phyloP scores from a whole-genome alignment of 768 basidiomycete genomes.

The Rhizopogon vinicolor region DNA sequence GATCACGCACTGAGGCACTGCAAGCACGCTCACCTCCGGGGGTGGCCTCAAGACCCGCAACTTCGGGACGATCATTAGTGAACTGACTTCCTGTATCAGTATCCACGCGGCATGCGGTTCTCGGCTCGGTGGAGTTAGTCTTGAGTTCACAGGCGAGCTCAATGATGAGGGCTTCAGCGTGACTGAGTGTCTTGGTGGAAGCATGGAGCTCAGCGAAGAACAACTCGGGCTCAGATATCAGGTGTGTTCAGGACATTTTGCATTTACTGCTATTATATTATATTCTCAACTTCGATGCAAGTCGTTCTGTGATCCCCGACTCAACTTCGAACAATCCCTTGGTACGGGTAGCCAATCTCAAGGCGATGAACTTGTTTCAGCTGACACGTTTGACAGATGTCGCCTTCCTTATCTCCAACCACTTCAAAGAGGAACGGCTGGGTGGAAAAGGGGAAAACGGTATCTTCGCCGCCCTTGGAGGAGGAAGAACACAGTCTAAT shows the following conservation, averaged over 20 bases:
- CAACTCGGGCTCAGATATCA: conserved; percentile 89
- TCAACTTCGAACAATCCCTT: conserved; percentile 94
- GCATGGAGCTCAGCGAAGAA: conserved; percentile 90
- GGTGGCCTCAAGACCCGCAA: conserved; percentile 86
- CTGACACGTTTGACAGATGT: conserved; percentile 46
- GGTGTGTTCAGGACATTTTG: conserved; percentile 30
- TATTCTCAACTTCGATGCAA: conserved; percentile 18
- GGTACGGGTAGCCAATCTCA: conserved; percentile 43
- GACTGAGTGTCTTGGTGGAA: conserved; percentile 95
- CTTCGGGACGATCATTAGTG: conserved; percentile 84
- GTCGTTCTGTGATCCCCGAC: conserved; percentile 91
- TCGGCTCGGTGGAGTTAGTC: conserved; percentile 75
- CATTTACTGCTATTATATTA: neutral
- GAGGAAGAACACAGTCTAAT: conserved; percentile 4
- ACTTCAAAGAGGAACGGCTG: conserved; percentile 65
- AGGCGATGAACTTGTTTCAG: neutral
- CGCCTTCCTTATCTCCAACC: conserved; percentile 81
- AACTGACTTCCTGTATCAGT: conserved; percentile 75
- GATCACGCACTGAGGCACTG: neutral
- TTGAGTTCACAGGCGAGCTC: conserved; percentile 91
- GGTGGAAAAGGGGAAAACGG: conserved; percentile 24
- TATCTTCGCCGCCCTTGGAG: conserved; percentile 27
- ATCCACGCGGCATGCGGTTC: conserved; percentile 77
- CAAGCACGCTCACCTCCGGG: conserved; percentile 77
- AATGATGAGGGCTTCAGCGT: conserved; percentile 91